phyloP scores from a whole-genome alignment of 805 yeast genomes.

The Starmerella apis region DNA sequence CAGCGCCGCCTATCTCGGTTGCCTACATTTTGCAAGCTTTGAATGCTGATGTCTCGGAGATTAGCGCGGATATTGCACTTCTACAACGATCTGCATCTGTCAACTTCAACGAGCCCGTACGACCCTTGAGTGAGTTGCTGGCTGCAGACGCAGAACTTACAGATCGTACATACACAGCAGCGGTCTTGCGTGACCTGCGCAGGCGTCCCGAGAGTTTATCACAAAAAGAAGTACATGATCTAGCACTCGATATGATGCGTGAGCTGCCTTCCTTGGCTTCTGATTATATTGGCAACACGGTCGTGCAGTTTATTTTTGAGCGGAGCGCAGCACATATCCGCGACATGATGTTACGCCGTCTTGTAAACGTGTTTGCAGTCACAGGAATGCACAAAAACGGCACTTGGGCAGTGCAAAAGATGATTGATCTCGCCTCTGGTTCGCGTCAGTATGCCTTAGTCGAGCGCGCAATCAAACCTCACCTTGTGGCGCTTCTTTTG shows the following conservation, averaged over 20 bases:
- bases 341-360: conserved; percentile 66
- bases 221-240: conserved; percentile 61
- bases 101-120: conserved; percentile 37
- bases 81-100: conserved; percentile 29
- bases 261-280: conserved; percentile 85
- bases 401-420: conserved; percentile 98
- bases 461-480: conserved; percentile 61
- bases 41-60: conserved; percentile 29
- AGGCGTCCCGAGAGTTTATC: conserved; percentile 49
- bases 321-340: conserved; percentile 58
- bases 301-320: conserved; percentile 82
- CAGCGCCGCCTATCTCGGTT: conserved; percentile 23
- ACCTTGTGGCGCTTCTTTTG: conserved; percentile 72
- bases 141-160: conserved; percentile 7
- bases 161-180: conserved; percentile 71
- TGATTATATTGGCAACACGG: conserved; percentile 91
- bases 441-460: conserved; percentile 56
- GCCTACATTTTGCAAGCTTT: conserved; percentile 29
- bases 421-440: conserved; percentile 63
- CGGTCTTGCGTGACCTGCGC: conserved; percentile 75
- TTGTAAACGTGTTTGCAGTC: conserved; percentile 73
- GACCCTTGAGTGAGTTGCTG: conserved; percentile 53
- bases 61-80: conserved; percentile 27
- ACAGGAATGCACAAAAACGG: conserved; percentile 96
- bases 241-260: conserved; percentile 71